Evolutionary conservation across 108 stramenopile genomes (phyloP), one percentile per base, ranked within the genome.

Genomic region (Pseudonitzschia delicatissima): DNA sequence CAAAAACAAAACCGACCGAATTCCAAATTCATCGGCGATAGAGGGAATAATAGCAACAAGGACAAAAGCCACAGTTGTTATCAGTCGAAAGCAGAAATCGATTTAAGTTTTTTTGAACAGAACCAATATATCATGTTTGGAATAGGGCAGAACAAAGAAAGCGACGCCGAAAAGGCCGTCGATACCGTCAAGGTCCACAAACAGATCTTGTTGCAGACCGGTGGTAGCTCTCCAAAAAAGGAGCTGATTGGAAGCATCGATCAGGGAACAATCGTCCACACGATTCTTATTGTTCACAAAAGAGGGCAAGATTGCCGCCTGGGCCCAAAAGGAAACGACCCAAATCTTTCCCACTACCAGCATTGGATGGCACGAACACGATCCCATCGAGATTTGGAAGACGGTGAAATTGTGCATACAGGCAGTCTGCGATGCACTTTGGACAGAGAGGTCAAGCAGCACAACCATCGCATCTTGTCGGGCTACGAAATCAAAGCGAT

Each of bases 231-330:
- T 25, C 27, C 23, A 1, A 37, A 36, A 17, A 62, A 53, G 13
- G 34, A 49, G n/a, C 62, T 88, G 44, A 64, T 99, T 32, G 96
- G 95, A 42, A 67, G 95, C 55, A 97, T 99, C 67, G 97, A 99
- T 69, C 97, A 99, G 80, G 99, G 99, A 57, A 99, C 99, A n/a
- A 4, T 90, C 91, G 36, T 86, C 83, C 49, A 88, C 97, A 0
- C 87, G 97, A 0, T 96, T 97, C 75, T 70, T 98, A 20, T 53
- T 99, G 7, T 91, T 98, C 59, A 83, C 91, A 44, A 52, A 72
- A 13, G 15, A 61, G 11, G 97, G 97, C 15, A 45, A 64, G 21
- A 80, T 95, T 36, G 88, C 88, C 12, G 82, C 92, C 2, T 78
- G 77, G 40, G 79, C 91, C 18, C 97, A 98, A 74, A 73, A 91